phyloP scores from a whole-genome alignment of 805 yeast species.

The Danielia oregonensis region DNA sequence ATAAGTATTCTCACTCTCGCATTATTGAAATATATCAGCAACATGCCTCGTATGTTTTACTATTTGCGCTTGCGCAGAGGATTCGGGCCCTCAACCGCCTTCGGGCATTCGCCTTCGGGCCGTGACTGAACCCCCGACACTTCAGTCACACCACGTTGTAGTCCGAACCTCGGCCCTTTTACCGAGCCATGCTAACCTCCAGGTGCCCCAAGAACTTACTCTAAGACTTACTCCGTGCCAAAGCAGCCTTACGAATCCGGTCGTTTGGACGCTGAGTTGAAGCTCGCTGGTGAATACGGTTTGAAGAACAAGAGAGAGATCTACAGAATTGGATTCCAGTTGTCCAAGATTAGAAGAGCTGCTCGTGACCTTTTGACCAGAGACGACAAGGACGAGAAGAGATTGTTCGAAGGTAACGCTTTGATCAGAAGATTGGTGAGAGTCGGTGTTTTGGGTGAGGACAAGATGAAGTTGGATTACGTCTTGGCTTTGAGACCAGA shows the following conservation, averaged over 20 bases:
- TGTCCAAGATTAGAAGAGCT: slow-evolving; percentile 99
- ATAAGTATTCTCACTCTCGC: too few relatives aligned
- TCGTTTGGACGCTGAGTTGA: slow-evolving; percentile 98
- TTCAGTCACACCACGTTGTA: slow-evolving; percentile 51
- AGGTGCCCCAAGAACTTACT: slow-evolving; percentile 99
- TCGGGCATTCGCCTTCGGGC: too few relatives aligned
- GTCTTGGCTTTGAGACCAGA: slow-evolving; percentile 96
- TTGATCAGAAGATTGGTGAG: slow-evolving; percentile 98
- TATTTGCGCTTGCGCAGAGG: slow-evolving; percentile 38
- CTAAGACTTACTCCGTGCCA: slow-evolving; percentile 99
- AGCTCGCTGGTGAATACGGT: slow-evolving; percentile 99
- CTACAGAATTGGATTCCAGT: slow-evolving; percentile 99
- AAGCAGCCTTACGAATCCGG: slow-evolving; percentile 99
- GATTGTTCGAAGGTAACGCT: slow-evolving; percentile 99
- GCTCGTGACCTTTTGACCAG: slow-evolving; percentile 99
- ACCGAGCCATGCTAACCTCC: slow-evolving; percentile 22
- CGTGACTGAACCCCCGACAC: slow-evolving; percentile 90
- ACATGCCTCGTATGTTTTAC: slow-evolving; percentile 61
- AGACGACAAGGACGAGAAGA: slow-evolving; percentile 99
- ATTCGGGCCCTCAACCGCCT: slow-evolving; percentile 61
- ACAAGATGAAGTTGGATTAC: slow-evolving; percentile 99
- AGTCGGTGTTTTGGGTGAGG: slow-evolving; percentile 98
- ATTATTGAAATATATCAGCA: too few relatives aligned
- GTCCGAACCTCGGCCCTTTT: neutral
- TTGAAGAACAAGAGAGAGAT: slow-evolving; percentile 99